Percentiles rank a stretch among this genome's conserved stretches.
Evolutionary conservation across 192 early-diverging fungal genomes (phyloP).

Genomic region (Backusella australiensis): DNA sequence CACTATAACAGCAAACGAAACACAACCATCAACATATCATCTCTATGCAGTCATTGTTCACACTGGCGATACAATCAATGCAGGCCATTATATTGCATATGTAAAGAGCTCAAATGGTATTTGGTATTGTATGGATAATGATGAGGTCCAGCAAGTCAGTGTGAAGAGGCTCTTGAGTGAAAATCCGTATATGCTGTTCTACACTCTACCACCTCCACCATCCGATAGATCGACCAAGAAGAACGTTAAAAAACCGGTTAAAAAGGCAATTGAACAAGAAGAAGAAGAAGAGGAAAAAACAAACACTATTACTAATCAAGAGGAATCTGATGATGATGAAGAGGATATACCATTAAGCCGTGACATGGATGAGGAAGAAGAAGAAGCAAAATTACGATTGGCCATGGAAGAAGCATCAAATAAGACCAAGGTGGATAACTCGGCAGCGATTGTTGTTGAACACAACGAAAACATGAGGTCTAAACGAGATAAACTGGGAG

Average conservation of each 20-base stretch:
- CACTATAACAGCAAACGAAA: slow-evolving; percentile 23
- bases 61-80: slow-evolving; percentile 64
- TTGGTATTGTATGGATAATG: slow-evolving; percentile 84
- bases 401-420: slow-evolving; percentile 29
- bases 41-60: slow-evolving; percentile 81
- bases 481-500: slow-evolving; percentile 42
- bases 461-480: slow-evolving; percentile 43
- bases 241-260: neutral
- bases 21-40: slow-evolving; percentile 46
- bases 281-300: neutral
- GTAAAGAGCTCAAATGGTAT: slow-evolving; percentile 72
- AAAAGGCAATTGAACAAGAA: slow-evolving; percentile 8
- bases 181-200: slow-evolving; percentile 80
- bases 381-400: slow-evolving; percentile 37
- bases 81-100: slow-evolving; percentile 83
- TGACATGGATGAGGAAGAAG: slow-evolving; percentile 28
- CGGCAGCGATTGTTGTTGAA: slow-evolving; percentile 44
- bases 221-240: neutral
- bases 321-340: slow-evolving; percentile 5
- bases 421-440: slow-evolving; percentile 45
- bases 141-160: slow-evolving; percentile 66
- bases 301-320: neutral
- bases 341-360: neutral
- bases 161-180: slow-evolving; percentile 65
- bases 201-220: slow-evolving; percentile 16